A percentile compares a stretch with the other conserved stretches of the same genome.
phyloP scores from a whole-genome alignment of 73 alveolate species.

The Tetrahymena elliotti region DNA sequence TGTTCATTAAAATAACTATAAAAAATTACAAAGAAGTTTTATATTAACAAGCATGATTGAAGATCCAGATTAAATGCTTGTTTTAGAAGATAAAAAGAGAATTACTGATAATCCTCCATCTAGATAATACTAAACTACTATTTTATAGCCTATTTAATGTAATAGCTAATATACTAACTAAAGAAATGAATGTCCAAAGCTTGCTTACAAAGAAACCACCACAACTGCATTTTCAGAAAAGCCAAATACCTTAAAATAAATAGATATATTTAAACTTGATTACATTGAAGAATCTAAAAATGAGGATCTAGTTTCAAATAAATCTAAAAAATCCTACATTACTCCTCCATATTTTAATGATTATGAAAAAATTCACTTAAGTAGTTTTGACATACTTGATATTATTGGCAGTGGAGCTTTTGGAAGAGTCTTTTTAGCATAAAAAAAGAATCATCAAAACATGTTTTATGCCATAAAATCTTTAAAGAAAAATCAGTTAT shows the following conservation, averaged over 20 bases:
- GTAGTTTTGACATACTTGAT: not conserved
- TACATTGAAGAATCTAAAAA: not conserved
- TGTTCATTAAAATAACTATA: not conserved
- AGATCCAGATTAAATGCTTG: not conserved
- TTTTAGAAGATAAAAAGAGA: not conserved
- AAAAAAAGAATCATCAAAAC: not conserved
- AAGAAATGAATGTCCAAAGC: not conserved
- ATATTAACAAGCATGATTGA: not conserved
- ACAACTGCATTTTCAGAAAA: not conserved
- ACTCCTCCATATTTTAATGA: not conserved
- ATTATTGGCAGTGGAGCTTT: not conserved
- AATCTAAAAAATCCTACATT: not conserved
- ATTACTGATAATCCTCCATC: not conserved
- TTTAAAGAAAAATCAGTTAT: not conserved
- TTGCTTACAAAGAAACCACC: not conserved
- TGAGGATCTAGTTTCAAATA: not conserved
- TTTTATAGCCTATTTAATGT: not conserved
- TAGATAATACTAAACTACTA: not conserved
- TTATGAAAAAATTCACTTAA: not conserved
- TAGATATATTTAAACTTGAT: not conserved
- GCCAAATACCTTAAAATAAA: not conserved
- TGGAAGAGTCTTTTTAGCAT: not conserved
- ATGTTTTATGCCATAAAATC: not conserved
- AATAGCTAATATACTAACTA: not conserved
- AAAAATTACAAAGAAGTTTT: not conserved